These are phyloP conservation scores for Magnusiomyces clavatus DNA, from an alignment of 1,139 yeast species.

Conservation along the genomic window DNA sequence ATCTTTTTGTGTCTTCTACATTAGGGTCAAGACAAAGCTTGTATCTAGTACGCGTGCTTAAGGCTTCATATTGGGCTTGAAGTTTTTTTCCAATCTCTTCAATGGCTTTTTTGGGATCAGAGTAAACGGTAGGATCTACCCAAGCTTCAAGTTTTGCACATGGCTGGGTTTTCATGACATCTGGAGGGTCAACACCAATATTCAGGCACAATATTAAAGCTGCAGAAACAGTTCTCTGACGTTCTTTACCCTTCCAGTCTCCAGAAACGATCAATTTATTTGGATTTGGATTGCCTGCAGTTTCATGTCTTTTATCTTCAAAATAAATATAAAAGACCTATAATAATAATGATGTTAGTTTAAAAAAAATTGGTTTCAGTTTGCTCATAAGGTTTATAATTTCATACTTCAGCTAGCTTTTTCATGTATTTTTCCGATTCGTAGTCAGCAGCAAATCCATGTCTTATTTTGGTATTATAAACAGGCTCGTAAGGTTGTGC, in stretches of 20 bases:
- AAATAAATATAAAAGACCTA: slow-evolving; percentile 68
- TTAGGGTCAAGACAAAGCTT: slow-evolving; percentile 91
- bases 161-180: slow-evolving; percentile 86
- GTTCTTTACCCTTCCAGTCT: slow-evolving; percentile 91
- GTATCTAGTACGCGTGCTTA: slow-evolving; percentile 80
- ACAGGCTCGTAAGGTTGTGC: slow-evolving; percentile 8
- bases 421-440: slow-evolving; percentile 55
- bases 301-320: slow-evolving; percentile 85
- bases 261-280: slow-evolving; percentile 46
- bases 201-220: slow-evolving; percentile 85
- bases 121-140: slow-evolving; percentile 80
- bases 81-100: slow-evolving; percentile 85
- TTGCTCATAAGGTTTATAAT: no score
- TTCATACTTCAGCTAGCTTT: slow-evolving; percentile 48
- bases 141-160: slow-evolving; percentile 91
- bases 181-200: slow-evolving; percentile 97
- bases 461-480: slow-evolving; percentile 38
- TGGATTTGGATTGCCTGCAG: slow-evolving; percentile 74
- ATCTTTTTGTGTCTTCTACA: slow-evolving; percentile 89
- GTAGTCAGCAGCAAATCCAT: slow-evolving; percentile 72
- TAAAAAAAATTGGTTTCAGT: not conserved
- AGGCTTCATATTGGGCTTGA: slow-evolving; percentile 82
- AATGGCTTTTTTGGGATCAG: slow-evolving; percentile 85
- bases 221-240: slow-evolving; percentile 92
- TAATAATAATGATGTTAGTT: slow-evolving; percentile 1